Evolutionary conservation across 2,329 filamentous ascomycete genomes (phyloP), one percentile per base, ranked within the genome.

Genomic region (Alternaria triticimaculans): DNA sequence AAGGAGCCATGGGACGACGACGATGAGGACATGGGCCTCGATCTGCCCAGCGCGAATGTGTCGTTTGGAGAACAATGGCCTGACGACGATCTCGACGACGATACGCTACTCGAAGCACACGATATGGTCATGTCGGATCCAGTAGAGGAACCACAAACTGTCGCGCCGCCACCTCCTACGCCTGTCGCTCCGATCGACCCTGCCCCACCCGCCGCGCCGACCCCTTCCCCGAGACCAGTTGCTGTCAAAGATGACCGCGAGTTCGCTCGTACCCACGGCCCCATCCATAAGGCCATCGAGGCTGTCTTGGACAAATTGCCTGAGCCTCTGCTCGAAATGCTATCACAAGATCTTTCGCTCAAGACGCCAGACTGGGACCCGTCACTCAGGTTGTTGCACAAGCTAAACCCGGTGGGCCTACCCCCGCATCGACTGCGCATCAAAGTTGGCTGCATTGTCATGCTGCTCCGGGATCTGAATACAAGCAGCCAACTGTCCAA

Each of bases 1-100:
- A 76, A 74, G 54, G 77, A 79, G 56, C 76, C 73, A 5, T 80
- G 75, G 68, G 76, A 79, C 46, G 70, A 78, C 23, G 72, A 76
- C 10, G 68, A 69, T 9, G 12, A 55, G 1, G 55, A 54, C 48
- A 54, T 63, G 28, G 44, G 59, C 30, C 50, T 70, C 2, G 62
- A 69, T 43, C 26, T 77, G 43, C 67, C 71, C 2, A 57, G 46
- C 0, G 12, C 51, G 14, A 57, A 57, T 23, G 44, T 21, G 15
- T 55, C 64, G 11, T 54, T 48, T 18, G 65, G 54, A 11, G 71
- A 74, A 30, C 58, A 67, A 9, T 76, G 66, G 67, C 60, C 61
- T 11, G 76, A 77, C 8, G 73, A 78, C 2, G 76, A 78, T 12
- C 50, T 79, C 21, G 78, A 80, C 37, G 78, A 80, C 57, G 72